Conservation (phyloP, 2,329 filamentous ascomycete genomes). For the Colletotrichum eremochloae region DNA sequence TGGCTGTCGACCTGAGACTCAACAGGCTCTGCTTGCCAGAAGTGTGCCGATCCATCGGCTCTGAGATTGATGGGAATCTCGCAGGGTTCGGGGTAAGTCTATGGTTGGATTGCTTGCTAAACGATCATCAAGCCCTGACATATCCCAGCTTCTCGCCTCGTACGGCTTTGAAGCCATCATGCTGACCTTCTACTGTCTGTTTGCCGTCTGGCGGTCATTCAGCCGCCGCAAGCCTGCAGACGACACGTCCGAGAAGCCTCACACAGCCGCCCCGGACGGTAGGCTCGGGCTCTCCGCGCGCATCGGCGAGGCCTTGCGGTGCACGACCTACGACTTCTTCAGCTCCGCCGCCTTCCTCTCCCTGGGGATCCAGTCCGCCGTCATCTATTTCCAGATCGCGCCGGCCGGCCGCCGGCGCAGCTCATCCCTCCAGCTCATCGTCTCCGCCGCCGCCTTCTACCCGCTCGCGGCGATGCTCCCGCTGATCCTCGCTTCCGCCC, state of each 20-base stretch:
- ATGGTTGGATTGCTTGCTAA: too few relatives aligned
- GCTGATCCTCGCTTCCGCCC: constrained; percentile 17
- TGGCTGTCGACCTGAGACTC: constrained; percentile 3
- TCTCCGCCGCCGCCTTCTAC: constrained; percentile 29
- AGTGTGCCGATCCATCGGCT: constrained; percentile 26
- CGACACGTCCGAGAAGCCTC: background rate
- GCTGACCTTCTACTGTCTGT: constrained; percentile 27
- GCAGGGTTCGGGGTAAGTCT: constrained; percentile 20
- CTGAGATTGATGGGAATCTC: constrained; percentile 24
- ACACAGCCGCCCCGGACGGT: background rate
- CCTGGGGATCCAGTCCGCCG: constrained; percentile 18
- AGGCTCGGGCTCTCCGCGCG: background rate
- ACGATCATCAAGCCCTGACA: background rate
- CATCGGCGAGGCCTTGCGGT: constrained; percentile 6
- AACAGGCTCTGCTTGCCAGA: background rate
- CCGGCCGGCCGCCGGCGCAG: background rate
- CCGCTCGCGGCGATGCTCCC: constrained; percentile 30
- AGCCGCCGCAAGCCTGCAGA: background rate
- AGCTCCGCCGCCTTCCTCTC: constrained; percentile 23
- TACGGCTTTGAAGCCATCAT: constrained; percentile 20
- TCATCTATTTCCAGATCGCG: constrained; percentile 14
- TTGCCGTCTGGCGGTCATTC: constrained; percentile 8
- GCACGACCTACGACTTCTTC: constrained; percentile 32
- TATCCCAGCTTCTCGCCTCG: constrained; percentile 9
- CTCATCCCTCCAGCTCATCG: constrained; percentile 25